Conservation (phyloP, 1,139 yeast genomes). For the Sugiyamaella sp. region DNA sequence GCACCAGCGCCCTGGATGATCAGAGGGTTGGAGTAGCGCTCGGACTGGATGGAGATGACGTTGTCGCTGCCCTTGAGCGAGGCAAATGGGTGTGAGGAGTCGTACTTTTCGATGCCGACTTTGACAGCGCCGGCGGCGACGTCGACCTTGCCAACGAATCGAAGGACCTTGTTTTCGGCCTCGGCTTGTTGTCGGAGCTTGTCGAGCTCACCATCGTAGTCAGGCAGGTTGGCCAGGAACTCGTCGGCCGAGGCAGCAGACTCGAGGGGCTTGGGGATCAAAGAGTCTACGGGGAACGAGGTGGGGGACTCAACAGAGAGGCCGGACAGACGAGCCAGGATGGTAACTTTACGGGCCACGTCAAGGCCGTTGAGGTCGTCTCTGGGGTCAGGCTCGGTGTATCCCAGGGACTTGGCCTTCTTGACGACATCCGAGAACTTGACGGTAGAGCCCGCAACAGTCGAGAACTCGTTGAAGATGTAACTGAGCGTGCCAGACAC, state of each 20-base stretch:
- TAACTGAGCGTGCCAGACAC: slow-evolving; percentile 96
- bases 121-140: slow-evolving; percentile 59
- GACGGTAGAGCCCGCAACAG: slow-evolving; percentile 57
- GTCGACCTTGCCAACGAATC: slow-evolving; percentile 93
- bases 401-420: slow-evolving; percentile 87
- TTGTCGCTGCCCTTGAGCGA: slow-evolving; percentile 94
- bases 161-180: slow-evolving; percentile 78
- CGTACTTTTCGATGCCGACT: slow-evolving; percentile 83
- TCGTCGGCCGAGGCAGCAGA: slow-evolving; percentile 72
- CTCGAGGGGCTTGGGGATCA: slow-evolving; percentile 87
- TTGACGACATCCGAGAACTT: slow-evolving; percentile 89
- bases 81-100: slow-evolving; percentile 91
- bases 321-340: slow-evolving; percentile 91
- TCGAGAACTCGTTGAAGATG: slow-evolving; percentile 90
- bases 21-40: slow-evolving; percentile 90
- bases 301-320: slow-evolving; percentile 84
- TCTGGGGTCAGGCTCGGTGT: slow-evolving; percentile 99
- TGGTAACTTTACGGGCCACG: slow-evolving; percentile 97
- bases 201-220: slow-evolving; percentile 79
- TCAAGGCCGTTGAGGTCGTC: slow-evolving; percentile 97
- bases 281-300: slow-evolving; percentile 92
- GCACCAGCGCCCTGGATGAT: slow-evolving; percentile 98
- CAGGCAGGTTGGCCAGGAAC: slow-evolving; percentile 77
- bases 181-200: slow-evolving; percentile 79
- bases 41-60: slow-evolving; percentile 86